Conservation (phyloP, 2,329 filamentous ascomycete species). For the Aspergillus sojae region DNA sequence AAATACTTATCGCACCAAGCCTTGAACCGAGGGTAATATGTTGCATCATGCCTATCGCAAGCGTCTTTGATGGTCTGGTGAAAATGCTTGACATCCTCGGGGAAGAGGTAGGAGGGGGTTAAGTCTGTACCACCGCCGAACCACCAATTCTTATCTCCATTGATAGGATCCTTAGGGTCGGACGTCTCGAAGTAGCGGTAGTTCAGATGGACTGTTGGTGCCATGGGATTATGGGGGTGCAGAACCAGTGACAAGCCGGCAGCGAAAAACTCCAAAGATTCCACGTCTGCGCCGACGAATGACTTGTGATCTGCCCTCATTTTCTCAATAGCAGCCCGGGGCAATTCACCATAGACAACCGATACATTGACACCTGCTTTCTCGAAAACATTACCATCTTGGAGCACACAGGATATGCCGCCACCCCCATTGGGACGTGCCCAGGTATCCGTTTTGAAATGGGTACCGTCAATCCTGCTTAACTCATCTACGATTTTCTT, state of each 20-base stretch:
- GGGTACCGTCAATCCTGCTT: slow-evolving; percentile 78
- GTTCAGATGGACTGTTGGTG: slow-evolving; percentile 95
- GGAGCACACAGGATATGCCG: slow-evolving; percentile 90
- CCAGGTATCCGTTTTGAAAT: slow-evolving; percentile 87
- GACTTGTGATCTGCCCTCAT: slow-evolving; percentile 97
- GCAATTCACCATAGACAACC: slow-evolving; percentile 89
- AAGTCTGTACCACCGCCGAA: slow-evolving; percentile 94
- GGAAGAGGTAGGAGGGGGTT: slow-evolving; percentile 91
- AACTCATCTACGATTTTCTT: slow-evolving; percentile 82
- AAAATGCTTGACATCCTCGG: slow-evolving; percentile 96
- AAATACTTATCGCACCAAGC: slow-evolving; percentile 99
- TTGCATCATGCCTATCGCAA: slow-evolving; percentile 90
- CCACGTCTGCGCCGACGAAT: slow-evolving; percentile 72
- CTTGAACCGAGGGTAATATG: slow-evolving; percentile 93
- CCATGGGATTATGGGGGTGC: slow-evolving; percentile 94
- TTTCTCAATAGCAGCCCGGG: slow-evolving; percentile 81
- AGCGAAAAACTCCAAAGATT: slow-evolving; percentile 92
- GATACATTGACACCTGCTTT: slow-evolving; percentile 96
- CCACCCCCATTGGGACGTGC: slow-evolving; percentile 84
- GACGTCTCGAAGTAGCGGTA: slow-evolving; percentile 98
- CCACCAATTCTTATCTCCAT: slow-evolving; percentile 80
- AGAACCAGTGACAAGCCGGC: slow-evolving; percentile 90
- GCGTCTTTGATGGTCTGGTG: slow-evolving; percentile 89
- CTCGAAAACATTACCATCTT: slow-evolving; percentile 96
- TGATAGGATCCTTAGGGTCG: slow-evolving; percentile 73